These are phyloP conservation scores for Arabidopsis arenosa DNA, from an alignment of 345 rosid genomes.

Conservation along the genomic window DNA sequence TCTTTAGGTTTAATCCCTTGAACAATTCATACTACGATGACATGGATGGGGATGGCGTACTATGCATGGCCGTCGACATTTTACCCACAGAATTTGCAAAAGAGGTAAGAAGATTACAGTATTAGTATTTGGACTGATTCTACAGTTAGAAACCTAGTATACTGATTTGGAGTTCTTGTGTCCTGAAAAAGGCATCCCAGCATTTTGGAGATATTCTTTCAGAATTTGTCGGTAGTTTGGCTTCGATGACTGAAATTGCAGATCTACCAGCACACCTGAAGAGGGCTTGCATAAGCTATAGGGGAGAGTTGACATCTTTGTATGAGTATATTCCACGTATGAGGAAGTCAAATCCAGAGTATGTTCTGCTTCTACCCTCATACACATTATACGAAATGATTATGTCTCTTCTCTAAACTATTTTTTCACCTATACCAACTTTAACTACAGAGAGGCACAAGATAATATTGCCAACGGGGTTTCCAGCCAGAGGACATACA, in stretches of 20 bases:
- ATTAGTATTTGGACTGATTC: conserved; percentile 17
- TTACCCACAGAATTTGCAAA: conserved; percentile 97
- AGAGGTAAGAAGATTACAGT: conserved; percentile 61
- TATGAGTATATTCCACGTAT: conserved; percentile 86
- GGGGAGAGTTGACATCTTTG: conserved; percentile 70
- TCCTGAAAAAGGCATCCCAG: conserved; percentile 71
- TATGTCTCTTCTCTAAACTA: conserved; percentile 10
- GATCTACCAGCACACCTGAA: conserved; percentile 72
- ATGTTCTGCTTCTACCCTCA: conserved; percentile 42
- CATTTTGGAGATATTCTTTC: conserved; percentile 93
- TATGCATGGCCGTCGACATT: conserved; percentile 83
- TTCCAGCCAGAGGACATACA: conserved; percentile 60
- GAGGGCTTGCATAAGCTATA: conserved; percentile 86
- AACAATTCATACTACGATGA: conserved; percentile 66
- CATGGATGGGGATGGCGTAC: conserved; percentile 84
- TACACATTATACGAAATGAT: background rate
- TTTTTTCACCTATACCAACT: background rate
- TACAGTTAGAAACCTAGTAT: conserved; percentile 10
- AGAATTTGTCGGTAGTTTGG: conserved; percentile 70
- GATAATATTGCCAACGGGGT: conserved; percentile 45
- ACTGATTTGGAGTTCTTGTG: conserved; percentile 34
- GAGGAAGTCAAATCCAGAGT: conserved; percentile 79
- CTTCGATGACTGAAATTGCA: conserved; percentile 59
- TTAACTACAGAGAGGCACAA: conserved; percentile 57
- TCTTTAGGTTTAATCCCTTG: conserved; percentile 65